Base-by-base conservation (phyloP, 2,329 filamentous ascomycete species). In the Phoma sp. region DNA sequence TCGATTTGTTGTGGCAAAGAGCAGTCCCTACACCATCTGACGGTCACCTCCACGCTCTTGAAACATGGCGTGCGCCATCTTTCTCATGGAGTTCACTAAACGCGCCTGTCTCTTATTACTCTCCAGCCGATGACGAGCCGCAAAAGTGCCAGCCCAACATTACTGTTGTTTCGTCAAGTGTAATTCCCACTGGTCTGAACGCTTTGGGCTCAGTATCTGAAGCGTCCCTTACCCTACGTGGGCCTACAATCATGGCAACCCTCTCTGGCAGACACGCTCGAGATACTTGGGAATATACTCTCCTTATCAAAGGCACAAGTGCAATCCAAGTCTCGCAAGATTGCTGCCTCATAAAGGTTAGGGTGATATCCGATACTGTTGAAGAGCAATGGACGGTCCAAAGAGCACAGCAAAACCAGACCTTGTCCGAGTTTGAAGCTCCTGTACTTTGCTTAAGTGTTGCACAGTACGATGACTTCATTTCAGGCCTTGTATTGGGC, bases 31-130 rank as follows among this genome's bases (percentile, higher is more conserved):
- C 34, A 20, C 17, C 49, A 18, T 30, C 42, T 15, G 46, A 58
- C 17, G 38, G 26, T 9, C 32, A 56, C 29, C 39, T 21, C 11
- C 57, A 60, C 32, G 55, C 61, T 14, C 37, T 64, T 15, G 61
- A 62, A 11, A 64, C 53, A 7, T 72, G 66, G 56, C 65, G 68
- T 3, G 68, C 67, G 2, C 69, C 71, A 2, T 66, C 66, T 1
- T 74, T 70, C 42, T 72, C 68, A 2, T 74, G 71, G 70, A 67
- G 69, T 11, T 71, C 66, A 36, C 52, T 74, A 6, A 58, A 74
- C 18, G 51, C 53, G 7, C 54, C 65, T 9, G 47, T 73, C 11
- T 54, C 50, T 7, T 74, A 69, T 45, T 59, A 64, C 11, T 29
- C 52, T 5, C 40, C 62, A 2, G 63, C 68, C 14, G 57, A 64